phyloP scores from a whole-genome alignment of 2,329 filamentous ascomycete genomes.

The Onygena corvina region DNA sequence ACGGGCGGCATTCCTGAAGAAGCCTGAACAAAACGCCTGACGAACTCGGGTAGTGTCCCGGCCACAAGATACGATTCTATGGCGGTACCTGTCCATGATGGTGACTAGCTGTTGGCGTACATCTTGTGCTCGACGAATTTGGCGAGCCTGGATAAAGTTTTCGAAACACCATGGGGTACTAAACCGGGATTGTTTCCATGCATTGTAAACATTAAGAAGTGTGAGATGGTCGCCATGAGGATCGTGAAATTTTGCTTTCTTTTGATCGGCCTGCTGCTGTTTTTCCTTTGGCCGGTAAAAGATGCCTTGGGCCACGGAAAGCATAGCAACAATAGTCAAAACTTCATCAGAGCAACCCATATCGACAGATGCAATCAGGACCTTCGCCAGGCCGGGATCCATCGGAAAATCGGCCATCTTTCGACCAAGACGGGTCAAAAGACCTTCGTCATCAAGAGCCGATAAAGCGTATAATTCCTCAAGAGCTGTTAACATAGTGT shows the following conservation, averaged over 20 bases:
- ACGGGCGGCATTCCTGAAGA: conserved; percentile 87
- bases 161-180: conserved; percentile 90
- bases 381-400: conserved; percentile 85
- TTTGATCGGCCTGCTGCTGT: conserved; percentile 88
- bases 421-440: conserved; percentile 78
- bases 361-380: conserved; percentile 76
- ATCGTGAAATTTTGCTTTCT: conserved; percentile 96
- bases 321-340: conserved; percentile 87
- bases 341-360: conserved; percentile 87
- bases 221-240: conserved; percentile 89
- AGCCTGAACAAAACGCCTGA: conserved; percentile 79
- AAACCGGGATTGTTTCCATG: conserved; percentile 79
- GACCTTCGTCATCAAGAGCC: conserved; percentile 86
- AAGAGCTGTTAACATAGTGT: conserved; percentile 91
- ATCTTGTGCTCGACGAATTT: conserved; percentile 80
- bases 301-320: conserved; percentile 62
- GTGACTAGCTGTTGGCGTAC: conserved; percentile 82
- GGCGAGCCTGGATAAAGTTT: conserved; percentile 89
- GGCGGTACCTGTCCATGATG: conserved; percentile 87
- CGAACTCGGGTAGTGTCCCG: conserved; percentile 77
- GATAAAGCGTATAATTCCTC: conserved; percentile 90
- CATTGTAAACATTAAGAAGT: conserved; percentile 89
- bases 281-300: conserved; percentile 98
- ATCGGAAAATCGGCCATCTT: conserved; percentile 99
- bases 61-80: conserved; percentile 71